Percentiles rank a stretch among this genome's conserved stretches.
Conservation (phyloP, 768 basidiomycete species). For the Kwoniella dendrophila region DNA sequence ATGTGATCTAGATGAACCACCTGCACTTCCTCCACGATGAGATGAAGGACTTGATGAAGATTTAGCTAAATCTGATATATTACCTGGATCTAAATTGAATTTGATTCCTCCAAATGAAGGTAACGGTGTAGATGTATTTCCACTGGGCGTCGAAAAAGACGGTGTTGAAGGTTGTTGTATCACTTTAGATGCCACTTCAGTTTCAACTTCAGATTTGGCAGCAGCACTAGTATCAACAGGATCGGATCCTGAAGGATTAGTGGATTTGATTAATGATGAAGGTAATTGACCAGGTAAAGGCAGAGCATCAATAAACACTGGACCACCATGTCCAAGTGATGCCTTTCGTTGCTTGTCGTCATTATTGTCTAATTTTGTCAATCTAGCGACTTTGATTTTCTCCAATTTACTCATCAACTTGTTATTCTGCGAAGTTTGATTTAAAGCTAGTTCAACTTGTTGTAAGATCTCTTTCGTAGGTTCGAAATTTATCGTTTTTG, state of each 20-base stretch:
- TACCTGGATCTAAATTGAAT: constrained; percentile 24
- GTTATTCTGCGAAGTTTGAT: neutral
- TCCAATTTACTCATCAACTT: constrained; percentile 3
- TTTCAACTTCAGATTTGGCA: neutral
- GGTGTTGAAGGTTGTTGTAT: neutral
- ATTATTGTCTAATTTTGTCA: constrained; percentile 2
- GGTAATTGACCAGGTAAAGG: constrained; percentile 23
- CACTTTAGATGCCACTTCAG: neutral
- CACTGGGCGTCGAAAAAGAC: neutral
- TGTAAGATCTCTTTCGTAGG: constrained; percentile 15
- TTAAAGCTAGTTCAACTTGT: constrained; percentile 17
- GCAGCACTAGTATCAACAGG: no score
- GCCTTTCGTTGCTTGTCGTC: neutral
- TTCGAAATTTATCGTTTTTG: constrained; percentile 10
- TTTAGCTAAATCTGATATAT: constrained; percentile 15
- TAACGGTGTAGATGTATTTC: neutral
- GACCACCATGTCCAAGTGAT: neutral
- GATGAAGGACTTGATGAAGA: constrained; percentile 2
- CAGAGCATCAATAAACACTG: constrained; percentile 25
- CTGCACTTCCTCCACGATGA: neutral
- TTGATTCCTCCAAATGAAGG: constrained; percentile 23
- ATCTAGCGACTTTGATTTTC: constrained; percentile 14
- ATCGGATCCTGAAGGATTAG: neutral
- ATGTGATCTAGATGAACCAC: constrained; percentile 11
- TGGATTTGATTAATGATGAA: constrained; percentile 1